Base-by-base conservation (phyloP, 768 basidiomycete genomes). In the Lentinula boryana region DNA sequence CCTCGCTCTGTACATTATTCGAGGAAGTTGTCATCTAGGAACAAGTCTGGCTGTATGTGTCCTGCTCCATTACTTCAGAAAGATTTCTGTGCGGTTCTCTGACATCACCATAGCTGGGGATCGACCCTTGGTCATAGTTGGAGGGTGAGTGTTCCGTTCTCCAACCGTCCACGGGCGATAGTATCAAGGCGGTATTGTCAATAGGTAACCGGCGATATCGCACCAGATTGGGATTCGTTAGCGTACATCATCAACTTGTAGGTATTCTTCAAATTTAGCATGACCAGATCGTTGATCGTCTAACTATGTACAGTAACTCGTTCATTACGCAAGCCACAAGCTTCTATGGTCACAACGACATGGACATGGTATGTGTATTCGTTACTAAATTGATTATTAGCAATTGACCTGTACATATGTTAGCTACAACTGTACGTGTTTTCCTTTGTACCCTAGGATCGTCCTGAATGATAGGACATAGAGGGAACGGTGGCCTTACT, bases 341-440 rank as follows among this genome's bases (percentile, higher is more conserved):
- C 67, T 88, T 87, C 67, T 85, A 77, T 54, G 86, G 85, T 5
- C 82, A 80, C 58, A 88, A 88, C 60, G 87, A 88, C 62, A 74
- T 88, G 72, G 86, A 88, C 66, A 88, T 88, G 67, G 85, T 87
- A 59, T 15, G 73, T 23, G 1, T 35, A 60, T 46, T 44, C 12
- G 32, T 33, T 43, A 8, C 43, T 18, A 44, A 5, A 27, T n/a
- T 35, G 10, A 1, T 15, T 4, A 56, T 5, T 48, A 5, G 44
- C 21, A 8, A 6, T 15, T 32, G 3, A 27, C 41, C 8, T 40
- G 63, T 21, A 50, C 33, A 10, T 33, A 60, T 31, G n/a, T 18
- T 63, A 84, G 84, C 72, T 85, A 48, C 80, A 86, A 78, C 66
- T 86, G 83, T 84, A 69, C 4, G 72, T 69, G 21, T n/a, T 58